Base-by-base conservation (phyloP, 345 rosid genomes). In the Brassica carinata region DNA sequence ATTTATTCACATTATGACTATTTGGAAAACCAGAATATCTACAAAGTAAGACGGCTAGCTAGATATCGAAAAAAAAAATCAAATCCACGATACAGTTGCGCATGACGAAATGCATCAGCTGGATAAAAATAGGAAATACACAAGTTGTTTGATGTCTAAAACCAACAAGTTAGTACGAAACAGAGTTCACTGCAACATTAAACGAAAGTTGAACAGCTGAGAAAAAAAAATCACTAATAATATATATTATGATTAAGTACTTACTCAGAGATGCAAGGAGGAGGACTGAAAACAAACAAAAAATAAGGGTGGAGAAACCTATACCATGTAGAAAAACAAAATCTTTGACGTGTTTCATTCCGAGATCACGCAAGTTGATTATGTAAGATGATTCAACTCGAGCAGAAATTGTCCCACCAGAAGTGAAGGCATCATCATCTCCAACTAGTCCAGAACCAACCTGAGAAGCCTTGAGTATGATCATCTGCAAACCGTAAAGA, bases 401-500 rank as follows among this genome's bases (percentile, higher is more conserved):
- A 61, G 94, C 85, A 81, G 92, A 86, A 73, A 87, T 77, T 40
- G 94, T 85, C 78, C 89, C 91, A 79, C 94, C 92, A 48, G 93
- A 84, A 80, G 87, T 83, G 83, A 85, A 82, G 68, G 84, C 81
- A 62, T 92, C 96, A 83, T 96, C 99, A 85, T 93, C 98, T 76
- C 96, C 95, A 74, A 84, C 97, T 87, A 96, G 89, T 72, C 89
- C 94, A 82, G 94, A 88, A 70, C 93, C 94, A 86, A 83, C 91
- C 99, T 93, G 98, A 58, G 90, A 87, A 85, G 98, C 95, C 91
- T 89, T 93, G 75, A 93, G 97, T 80, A 96, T 85, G 83, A 90
- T 87, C 99, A 96, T 90, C 90, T 96, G 99, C 90, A 89, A 85
- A 87, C 86, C 97, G 82, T 89, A 96, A 84, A 96, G 87, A 87